phyloP scores from a whole-genome alignment of 2,329 filamentous ascomycete genomes.

The Microsporum ferrugineum region DNA sequence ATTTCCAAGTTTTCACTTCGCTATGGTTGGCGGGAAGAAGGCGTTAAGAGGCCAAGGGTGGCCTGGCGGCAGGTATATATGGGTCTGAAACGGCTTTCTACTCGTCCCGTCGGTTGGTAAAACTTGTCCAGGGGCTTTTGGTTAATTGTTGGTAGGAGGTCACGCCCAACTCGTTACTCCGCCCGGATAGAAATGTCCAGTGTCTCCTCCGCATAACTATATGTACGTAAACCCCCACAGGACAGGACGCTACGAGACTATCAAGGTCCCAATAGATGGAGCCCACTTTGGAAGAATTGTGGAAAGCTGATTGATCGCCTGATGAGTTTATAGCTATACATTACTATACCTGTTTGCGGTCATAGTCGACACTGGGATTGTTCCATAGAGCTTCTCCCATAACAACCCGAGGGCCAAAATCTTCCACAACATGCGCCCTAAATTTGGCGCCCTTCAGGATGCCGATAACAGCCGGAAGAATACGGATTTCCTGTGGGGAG shows the following conservation, averaged over 20 bases:
- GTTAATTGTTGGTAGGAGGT: background rate
- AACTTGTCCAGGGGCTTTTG: background rate
- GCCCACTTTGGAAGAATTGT: too few species aligned
- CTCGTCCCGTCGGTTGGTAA: background rate
- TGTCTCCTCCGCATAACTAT: background rate
- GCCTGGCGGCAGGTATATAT: background rate
- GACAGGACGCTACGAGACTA: background rate
- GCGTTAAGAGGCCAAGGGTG: background rate
- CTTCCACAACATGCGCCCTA: background rate
- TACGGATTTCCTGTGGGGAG: background rate
- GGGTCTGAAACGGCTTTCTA: background rate
- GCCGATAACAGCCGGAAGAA: slow-evolving; percentile 1
- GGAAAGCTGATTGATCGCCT: too few species aligned
- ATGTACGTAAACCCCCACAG: too few species aligned
- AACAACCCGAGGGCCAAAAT: background rate
- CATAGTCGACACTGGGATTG: background rate
- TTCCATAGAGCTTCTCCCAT: background rate
- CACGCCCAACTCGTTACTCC: too few species aligned
- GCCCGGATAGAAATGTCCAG: background rate
- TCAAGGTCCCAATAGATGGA: background rate
- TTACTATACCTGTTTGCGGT: background rate
- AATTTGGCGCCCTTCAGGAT: background rate
- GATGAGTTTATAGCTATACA: too few species aligned
- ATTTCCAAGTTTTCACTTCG: background rate
- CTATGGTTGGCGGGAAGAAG: background rate